Percentiles rank a stretch among this genome's conserved stretches.
Conservation (phyloP, 2,329 filamentous ascomycete species). For the Trichoderma atroviride region DNA sequence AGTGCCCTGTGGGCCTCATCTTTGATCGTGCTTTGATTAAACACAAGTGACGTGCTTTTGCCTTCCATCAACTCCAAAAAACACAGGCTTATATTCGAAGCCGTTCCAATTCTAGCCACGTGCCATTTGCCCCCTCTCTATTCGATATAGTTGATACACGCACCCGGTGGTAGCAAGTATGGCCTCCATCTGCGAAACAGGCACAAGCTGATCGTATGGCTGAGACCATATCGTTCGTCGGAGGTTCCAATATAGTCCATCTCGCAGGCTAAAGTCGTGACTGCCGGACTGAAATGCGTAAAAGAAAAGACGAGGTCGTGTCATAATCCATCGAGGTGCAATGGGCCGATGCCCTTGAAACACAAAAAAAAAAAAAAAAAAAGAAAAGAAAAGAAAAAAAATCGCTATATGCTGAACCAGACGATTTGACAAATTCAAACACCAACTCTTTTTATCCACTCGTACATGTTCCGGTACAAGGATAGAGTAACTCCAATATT, state of each 20-base stretch:
- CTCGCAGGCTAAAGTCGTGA: constrained; percentile 33
- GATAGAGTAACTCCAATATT: constrained; percentile 29
- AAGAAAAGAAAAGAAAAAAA: constrained; percentile 24
- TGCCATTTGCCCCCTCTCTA: constrained; percentile 36
- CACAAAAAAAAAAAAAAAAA: constrained; percentile 18
- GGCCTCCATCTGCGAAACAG: constrained; percentile 20
- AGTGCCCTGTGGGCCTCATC: not conserved
- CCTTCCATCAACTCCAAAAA: constrained; percentile 5
- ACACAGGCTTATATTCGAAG: not conserved
- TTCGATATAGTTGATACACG: constrained; percentile 39
- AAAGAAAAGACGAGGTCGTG: constrained; percentile 29
- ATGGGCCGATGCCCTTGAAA: constrained; percentile 23
- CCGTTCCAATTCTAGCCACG: constrained; percentile 34
- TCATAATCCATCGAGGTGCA: constrained; percentile 30
- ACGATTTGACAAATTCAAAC: constrained; percentile 29
- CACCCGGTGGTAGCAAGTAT: constrained; percentile 35
- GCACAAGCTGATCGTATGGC: not conserved
- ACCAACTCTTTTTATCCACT: constrained; percentile 29
- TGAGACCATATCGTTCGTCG: not conserved
- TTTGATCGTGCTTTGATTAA: constrained; percentile 6
- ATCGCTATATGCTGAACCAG: constrained; percentile 19
- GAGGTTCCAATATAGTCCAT: constrained; percentile 22
- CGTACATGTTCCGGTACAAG: constrained; percentile 34
- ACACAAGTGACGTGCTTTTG: not conserved
- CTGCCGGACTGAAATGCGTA: constrained; percentile 35